These are phyloP conservation scores for Meyerozyma guilliermondii DNA, from an alignment of 1,139 yeast genomes.

Conservation along the genomic window DNA sequence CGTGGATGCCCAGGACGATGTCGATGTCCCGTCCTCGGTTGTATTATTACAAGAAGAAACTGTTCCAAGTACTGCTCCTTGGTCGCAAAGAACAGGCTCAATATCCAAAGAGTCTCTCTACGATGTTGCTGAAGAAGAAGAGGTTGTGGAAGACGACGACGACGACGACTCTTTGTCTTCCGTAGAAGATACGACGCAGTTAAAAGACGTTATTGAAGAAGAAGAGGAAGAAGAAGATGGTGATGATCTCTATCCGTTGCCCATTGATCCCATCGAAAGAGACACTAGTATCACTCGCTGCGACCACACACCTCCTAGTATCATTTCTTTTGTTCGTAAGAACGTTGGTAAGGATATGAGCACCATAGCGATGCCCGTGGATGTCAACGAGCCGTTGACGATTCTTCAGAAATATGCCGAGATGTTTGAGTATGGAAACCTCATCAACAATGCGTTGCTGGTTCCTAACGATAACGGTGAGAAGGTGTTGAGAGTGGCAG, in stretches of 20 bases:
- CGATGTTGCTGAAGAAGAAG: slow-evolving; percentile 4
- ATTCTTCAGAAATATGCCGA: slow-evolving; percentile 78
- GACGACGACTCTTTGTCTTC: slow-evolving; percentile 2
- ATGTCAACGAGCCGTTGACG: slow-evolving; percentile 86
- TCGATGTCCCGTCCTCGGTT: slow-evolving; percentile 22
- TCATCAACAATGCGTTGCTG: slow-evolving; percentile 58
- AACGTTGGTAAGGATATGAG: slow-evolving; percentile 90
- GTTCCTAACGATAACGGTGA: slow-evolving; percentile 45
- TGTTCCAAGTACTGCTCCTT: background rate
- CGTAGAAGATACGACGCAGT: background rate
- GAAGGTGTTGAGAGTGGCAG: slow-evolving; percentile 64
- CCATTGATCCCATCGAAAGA: slow-evolving; percentile 46
- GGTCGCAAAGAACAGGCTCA: background rate
- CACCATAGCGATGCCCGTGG: slow-evolving; percentile 89
- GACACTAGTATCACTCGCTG: slow-evolving; percentile 59
- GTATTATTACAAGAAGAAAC: background rate
- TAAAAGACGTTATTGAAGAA: background rate
- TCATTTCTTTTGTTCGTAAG: slow-evolving; percentile 74
- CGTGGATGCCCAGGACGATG: slow-evolving; percentile 62
- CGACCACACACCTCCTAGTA: slow-evolving; percentile 70
- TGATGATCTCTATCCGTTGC: slow-evolving; percentile 59
- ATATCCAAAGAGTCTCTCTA: background rate
- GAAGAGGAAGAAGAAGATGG: slow-evolving; percentile 9
- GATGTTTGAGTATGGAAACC: slow-evolving; percentile 64
- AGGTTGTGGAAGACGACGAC: slow-evolving; percentile 4